Base-by-base conservation (phyloP, 2,329 filamentous ascomycete genomes). In the Cercospora zeae-maydis region DNA sequence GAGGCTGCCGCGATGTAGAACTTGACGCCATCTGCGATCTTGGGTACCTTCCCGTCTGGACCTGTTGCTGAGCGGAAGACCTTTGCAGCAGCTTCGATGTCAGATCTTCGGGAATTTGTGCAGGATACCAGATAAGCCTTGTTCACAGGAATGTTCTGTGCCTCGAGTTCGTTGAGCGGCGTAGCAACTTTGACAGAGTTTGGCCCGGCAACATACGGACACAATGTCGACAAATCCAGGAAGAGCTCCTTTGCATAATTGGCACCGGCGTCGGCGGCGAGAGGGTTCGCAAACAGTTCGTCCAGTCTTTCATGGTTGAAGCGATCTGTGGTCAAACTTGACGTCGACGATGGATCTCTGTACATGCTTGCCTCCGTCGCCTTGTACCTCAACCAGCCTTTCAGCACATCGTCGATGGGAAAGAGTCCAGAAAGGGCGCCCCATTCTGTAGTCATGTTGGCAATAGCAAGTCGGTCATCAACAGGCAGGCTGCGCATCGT, bases 1-100 rank as follows among this genome's bases (percentile, higher is more conserved):
- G 93, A 97, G 0, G 93, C 93, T 0, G 93, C 92, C 0, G 93
- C 90, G 66, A 98, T 90, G 77, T 97, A 97, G 73, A 97, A 88
- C 61, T 92, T 83, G 42, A 97, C 92, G 30, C 88, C 86, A 0
- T 85, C 80, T 0, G 90, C 87, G 62, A 96, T 83, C 78, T 89
- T 91, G 19, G 91, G 83, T 5, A 85, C 78, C 60, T 83, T 80
- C 13, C 87, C 89, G 24, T 80, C 81, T 60, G 86, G 84, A 52
- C 80, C 80, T 0, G 88, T 85, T 1, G 90, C 91, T 39, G 93
- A 89, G 61, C 85, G 86, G 82, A 98, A 96, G 1, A 98, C 93
- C 51, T 84, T 85, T 0, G 92, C 93, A 1, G 93, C 93, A 0
- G 89, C 87, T 0, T 86, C 87, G 13, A 98, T 81, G 75, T 98